A percentile compares a stretch with the other conserved stretches of the same genome.
phyloP scores from a whole-genome alignment of 306 rosid genomes.

The Lathyrus sativus region DNA sequence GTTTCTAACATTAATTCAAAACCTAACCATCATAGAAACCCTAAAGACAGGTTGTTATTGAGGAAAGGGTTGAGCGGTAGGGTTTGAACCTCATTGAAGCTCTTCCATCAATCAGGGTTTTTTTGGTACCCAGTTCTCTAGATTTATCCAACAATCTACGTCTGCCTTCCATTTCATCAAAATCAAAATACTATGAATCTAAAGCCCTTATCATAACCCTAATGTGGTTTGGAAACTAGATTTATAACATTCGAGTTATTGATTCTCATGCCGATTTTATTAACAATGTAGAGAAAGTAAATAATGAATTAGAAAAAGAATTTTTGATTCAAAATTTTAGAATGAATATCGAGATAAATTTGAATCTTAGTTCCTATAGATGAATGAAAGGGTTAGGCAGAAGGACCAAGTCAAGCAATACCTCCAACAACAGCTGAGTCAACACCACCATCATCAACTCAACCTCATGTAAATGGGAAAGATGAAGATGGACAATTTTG shows the following conservation, averaged over 20 bases:
- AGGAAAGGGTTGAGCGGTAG: constrained; percentile 56
- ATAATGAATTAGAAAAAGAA: not conserved
- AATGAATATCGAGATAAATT: constrained; percentile 38
- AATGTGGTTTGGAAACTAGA: constrained; percentile 36
- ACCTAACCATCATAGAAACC: constrained; percentile 47
- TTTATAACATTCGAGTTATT: constrained; percentile 5
- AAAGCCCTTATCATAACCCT: constrained; percentile 60
- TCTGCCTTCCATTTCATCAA: constrained; percentile 75
- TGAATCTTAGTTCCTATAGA: constrained; percentile 34
- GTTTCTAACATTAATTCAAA: constrained; percentile 57
- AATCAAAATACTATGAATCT: constrained; percentile 28
- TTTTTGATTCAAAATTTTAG: constrained; percentile 32
- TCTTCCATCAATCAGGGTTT: constrained; percentile 78
- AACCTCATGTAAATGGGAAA: too few species aligned
- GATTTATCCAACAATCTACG: constrained; percentile 87
- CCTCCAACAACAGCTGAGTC: too few species aligned
- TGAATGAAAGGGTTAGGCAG: not conserved
- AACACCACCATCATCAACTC: too few species aligned
- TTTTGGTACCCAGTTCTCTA: constrained; percentile 77
- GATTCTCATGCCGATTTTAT: not conserved
- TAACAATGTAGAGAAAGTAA: not conserved
- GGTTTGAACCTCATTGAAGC: constrained; percentile 48
- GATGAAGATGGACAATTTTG: too few species aligned
- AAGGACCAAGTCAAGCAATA: too few species aligned
- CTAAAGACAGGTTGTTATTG: constrained; percentile 61